A percentile compares a stretch with the other conserved stretches of the same genome.
Conservation (phyloP, 2,329 filamentous ascomycete genomes). For the Cladosporium halotolerans region DNA sequence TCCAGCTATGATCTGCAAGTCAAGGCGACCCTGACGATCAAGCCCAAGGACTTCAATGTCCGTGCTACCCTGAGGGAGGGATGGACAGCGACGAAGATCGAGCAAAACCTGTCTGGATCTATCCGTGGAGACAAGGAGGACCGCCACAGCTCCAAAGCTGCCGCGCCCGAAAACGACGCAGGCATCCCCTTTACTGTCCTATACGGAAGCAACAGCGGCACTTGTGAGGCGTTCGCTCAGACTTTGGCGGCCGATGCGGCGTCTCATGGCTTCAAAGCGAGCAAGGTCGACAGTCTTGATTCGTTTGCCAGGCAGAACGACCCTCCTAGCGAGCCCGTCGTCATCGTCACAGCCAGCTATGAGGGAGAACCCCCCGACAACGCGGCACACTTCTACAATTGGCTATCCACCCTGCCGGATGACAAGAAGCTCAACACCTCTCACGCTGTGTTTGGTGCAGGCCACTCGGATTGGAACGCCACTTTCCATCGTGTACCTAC, state of each 20-base stretch:
- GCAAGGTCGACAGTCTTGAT: slow-evolving; percentile 52
- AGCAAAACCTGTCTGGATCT: slow-evolving; percentile 29
- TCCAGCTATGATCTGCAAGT: slow-evolving; percentile 53
- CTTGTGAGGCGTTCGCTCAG: slow-evolving; percentile 64
- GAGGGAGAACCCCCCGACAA: slow-evolving; percentile 71
- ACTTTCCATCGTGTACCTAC: slow-evolving; percentile 65
- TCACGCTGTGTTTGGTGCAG: slow-evolving; percentile 67
- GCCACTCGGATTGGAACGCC: slow-evolving; percentile 48
- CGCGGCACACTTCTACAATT: slow-evolving; percentile 60
- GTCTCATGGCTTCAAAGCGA: slow-evolving; percentile 54
- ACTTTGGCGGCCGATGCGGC: slow-evolving; percentile 55
- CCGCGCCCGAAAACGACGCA: slow-evolving; percentile 1
- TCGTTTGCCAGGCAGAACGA: slow-evolving; percentile 52
- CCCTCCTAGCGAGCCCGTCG: slow-evolving; percentile 54
- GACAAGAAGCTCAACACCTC: slow-evolving; percentile 49
- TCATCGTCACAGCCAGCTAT: slow-evolving; percentile 66
- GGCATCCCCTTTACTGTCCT: slow-evolving; percentile 55
- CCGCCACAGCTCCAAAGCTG: not conserved
- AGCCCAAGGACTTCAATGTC: slow-evolving; percentile 59
- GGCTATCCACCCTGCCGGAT: slow-evolving; percentile 52
- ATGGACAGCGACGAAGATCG: slow-evolving; percentile 39
- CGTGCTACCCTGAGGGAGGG: slow-evolving; percentile 50
- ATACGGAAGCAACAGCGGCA: slow-evolving; percentile 70
- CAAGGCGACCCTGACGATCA: slow-evolving; percentile 55
- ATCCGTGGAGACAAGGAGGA: slow-evolving; percentile 6